Conservation (phyloP, 2,329 filamentous ascomycete species). For the Sclerotinia sclerotiorum region DNA sequence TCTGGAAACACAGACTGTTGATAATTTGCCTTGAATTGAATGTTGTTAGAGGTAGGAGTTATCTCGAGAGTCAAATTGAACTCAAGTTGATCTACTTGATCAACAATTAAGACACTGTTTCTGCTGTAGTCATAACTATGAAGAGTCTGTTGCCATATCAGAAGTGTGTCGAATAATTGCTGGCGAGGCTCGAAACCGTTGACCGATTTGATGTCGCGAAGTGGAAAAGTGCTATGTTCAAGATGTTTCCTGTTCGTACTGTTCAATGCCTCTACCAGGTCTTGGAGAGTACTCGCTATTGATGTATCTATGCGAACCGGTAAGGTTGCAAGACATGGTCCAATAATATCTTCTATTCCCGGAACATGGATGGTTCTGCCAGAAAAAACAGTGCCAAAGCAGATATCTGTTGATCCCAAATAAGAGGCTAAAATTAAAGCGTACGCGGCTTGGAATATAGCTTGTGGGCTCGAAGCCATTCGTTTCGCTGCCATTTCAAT, state of each 20-base stretch:
- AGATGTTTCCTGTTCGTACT: constrained; percentile 64
- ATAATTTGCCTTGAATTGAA: constrained; percentile 56
- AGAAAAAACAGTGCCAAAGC: constrained; percentile 78
- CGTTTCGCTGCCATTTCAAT: constrained; percentile 33
- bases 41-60: constrained; percentile 55
- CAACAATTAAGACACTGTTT: constrained; percentile 52
- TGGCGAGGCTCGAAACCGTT: constrained; percentile 55
- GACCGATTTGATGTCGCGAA: constrained; percentile 67
- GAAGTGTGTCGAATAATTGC: constrained; percentile 71
- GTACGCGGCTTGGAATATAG: constrained; percentile 73
- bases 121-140: constrained; percentile 41
- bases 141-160: constrained; percentile 81
- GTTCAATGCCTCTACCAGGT: constrained; percentile 66
- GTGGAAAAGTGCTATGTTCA: constrained; percentile 60
- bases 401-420: constrained; percentile 62
- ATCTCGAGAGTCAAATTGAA: constrained; percentile 75
- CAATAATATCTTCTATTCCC: constrained; percentile 70
- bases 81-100: constrained; percentile 70
- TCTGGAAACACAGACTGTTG: constrained; percentile 54
- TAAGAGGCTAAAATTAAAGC: constrained; percentile 65
- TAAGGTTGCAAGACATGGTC: constrained; percentile 75
- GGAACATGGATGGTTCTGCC: constrained; percentile 72
- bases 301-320: constrained; percentile 66
- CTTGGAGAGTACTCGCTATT: constrained; percentile 51
- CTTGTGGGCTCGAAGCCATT: constrained; percentile 55